phyloP scores from a whole-genome alignment of 2,329 filamentous ascomycete genomes.

The Botrytis paeoniae region DNA sequence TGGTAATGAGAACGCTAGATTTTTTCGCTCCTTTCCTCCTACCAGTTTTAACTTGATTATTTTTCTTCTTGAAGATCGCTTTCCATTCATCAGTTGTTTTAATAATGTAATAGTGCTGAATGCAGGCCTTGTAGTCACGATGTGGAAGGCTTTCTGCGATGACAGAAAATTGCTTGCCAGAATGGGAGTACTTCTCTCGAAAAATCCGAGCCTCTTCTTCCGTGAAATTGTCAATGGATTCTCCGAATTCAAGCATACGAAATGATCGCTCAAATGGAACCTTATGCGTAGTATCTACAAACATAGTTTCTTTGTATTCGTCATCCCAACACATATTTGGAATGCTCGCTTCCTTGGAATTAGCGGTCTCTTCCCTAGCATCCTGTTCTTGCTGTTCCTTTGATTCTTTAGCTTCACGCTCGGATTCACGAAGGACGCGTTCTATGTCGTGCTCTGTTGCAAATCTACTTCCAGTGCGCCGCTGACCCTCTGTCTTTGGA shows the following conservation, averaged over 20 bases:
- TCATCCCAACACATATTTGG: slow-evolving; percentile 67
- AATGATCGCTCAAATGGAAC: slow-evolving; percentile 65
- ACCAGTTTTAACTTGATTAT: slow-evolving; percentile 51
- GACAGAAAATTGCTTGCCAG: slow-evolving; percentile 78
- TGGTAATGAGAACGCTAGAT: slow-evolving; percentile 63
- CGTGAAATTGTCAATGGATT: slow-evolving; percentile 72
- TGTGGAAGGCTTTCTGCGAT: slow-evolving; percentile 66
- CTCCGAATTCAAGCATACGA: slow-evolving; percentile 67
- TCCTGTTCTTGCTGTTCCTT: slow-evolving; percentile 63
- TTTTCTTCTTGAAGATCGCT: slow-evolving; percentile 49
- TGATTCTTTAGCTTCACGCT: slow-evolving; percentile 66
- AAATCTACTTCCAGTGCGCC: slow-evolving; percentile 51
- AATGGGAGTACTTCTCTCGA: slow-evolving; percentile 70
- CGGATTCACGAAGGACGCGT: slow-evolving; percentile 67
- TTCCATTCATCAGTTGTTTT: slow-evolving; percentile 76
- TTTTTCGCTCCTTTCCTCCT: slow-evolving; percentile 53
- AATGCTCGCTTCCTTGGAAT: slow-evolving; percentile 72
- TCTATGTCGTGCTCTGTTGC: slow-evolving; percentile 73
- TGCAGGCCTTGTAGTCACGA: slow-evolving; percentile 74
- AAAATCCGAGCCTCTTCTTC: slow-evolving; percentile 67
- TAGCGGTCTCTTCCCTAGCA: slow-evolving; percentile 67
- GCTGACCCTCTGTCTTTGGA: slow-evolving; percentile 54
- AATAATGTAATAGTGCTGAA: slow-evolving; percentile 82
- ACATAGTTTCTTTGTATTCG: slow-evolving; percentile 57
- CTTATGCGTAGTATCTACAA: slow-evolving; percentile 63